These are phyloP conservation scores for Tolypocladium nubicola DNA, from an alignment of 2,329 filamentous ascomycete genomes.

Conservation along the genomic window DNA sequence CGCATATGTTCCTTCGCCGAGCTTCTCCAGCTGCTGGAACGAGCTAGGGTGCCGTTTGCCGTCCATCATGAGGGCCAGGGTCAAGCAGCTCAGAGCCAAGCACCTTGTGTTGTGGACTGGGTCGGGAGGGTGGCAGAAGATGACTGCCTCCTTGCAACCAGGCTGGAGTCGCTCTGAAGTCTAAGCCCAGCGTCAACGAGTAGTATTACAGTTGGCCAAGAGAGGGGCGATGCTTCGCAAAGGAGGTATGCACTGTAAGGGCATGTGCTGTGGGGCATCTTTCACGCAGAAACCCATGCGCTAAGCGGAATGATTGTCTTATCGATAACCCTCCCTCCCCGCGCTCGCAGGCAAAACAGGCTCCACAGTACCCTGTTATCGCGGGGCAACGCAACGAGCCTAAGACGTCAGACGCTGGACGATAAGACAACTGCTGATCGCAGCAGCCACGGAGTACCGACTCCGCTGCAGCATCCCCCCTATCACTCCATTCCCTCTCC, in stretches of 20 bases:
- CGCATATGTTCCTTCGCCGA: conserved; percentile 97
- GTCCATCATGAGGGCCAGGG: conserved; percentile 53
- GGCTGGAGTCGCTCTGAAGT: neutral
- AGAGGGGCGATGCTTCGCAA: conserved; percentile 2
- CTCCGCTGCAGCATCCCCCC: neutral
- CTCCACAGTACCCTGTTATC: neutral
- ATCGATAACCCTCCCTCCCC: neutral
- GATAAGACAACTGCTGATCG: neutral
- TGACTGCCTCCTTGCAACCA: neutral
- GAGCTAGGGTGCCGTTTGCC: conserved; percentile 87
- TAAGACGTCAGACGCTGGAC: neutral
- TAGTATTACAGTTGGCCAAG: neutral
- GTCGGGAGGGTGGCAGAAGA: neutral
- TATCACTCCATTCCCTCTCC: neutral
- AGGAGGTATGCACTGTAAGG: neutral
- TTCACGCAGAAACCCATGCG: neutral
- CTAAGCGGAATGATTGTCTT: neutral
- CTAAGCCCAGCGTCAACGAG: neutral
- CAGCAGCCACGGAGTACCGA: neutral
- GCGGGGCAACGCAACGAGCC: neutral
- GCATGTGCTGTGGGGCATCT: neutral
- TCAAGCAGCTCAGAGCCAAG: neutral
- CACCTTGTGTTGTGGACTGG: neutral
- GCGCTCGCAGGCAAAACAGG: neutral
- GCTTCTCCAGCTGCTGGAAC: conserved; percentile 98